A percentile compares a stretch with the other conserved stretches of the same genome.
Evolutionary conservation across 148 eudicot genomes (phyloP).

Genomic region (Cornus florida): DNA sequence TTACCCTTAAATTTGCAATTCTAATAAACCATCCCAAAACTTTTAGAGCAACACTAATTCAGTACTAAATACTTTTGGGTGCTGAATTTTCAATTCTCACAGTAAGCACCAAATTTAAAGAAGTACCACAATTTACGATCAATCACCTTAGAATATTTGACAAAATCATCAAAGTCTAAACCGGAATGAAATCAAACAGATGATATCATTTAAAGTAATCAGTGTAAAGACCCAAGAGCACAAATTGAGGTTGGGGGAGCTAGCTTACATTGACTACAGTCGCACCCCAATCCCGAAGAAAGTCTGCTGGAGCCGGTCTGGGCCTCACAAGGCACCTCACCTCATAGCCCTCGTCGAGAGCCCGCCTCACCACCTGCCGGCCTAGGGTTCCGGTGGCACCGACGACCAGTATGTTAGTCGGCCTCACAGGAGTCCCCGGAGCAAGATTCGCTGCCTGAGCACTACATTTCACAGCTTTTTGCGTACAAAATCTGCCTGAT

Average conservation of each 20-base stretch:
- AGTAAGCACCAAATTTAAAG: background rate
- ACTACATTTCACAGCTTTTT: slow-evolving; percentile 44
- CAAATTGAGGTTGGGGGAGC: background rate
- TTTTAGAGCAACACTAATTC: too few relatives aligned
- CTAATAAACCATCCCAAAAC: too few relatives aligned
- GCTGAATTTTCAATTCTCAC: too few relatives aligned
- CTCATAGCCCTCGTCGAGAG: slow-evolving; percentile 96
- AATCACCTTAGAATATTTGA: background rate
- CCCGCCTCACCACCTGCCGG: slow-evolving; percentile 91
- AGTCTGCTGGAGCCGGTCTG: slow-evolving; percentile 97
- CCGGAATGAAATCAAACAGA: background rate
- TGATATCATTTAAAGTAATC: background rate
- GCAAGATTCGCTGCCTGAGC: slow-evolving; percentile 73
- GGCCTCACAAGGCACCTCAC: slow-evolving; percentile 97
- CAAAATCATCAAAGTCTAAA: background rate
- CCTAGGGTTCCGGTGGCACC: slow-evolving; percentile 98
- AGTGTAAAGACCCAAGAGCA: background rate
- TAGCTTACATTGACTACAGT: slow-evolving; percentile 82
- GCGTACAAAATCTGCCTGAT: slow-evolving; percentile 31
- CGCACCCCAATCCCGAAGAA: slow-evolving; percentile 99
- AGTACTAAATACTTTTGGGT: too few relatives aligned
- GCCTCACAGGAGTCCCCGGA: slow-evolving; percentile 93
- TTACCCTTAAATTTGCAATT: too few relatives aligned
- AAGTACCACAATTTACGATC: background rate
- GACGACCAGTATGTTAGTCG: slow-evolving; percentile 89